These are phyloP conservation scores for Tanacetum coccineum DNA, from an alignment of 129 eudicot species.

Conservation along the genomic window DNA sequence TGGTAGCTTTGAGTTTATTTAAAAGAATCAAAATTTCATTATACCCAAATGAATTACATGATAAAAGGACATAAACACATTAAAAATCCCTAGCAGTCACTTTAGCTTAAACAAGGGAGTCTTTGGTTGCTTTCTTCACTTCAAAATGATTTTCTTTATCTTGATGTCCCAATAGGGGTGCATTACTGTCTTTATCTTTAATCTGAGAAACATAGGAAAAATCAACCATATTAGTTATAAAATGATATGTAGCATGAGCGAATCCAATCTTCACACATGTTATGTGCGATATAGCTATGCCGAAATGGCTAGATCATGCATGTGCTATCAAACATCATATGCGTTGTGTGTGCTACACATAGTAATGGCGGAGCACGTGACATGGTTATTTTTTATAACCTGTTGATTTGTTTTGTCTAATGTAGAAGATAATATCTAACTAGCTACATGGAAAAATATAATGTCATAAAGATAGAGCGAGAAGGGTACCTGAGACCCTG, in stretches of 20 bases:
- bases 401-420: too few relatives aligned
- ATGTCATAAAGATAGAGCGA: neutral
- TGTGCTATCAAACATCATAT: too few relatives aligned
- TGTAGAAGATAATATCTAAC: too few relatives aligned
- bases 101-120: slow-evolving; percentile 56
- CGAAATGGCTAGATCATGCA: neutral
- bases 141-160: slow-evolving; percentile 54
- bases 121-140: slow-evolving; percentile 44
- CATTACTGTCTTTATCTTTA: slow-evolving; percentile 56
- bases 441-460: too few relatives aligned
- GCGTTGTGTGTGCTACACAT: too few relatives aligned
- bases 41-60: slow-evolving; percentile 27
- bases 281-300: neutral
- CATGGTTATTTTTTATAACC: too few relatives aligned
- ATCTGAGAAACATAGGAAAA: slow-evolving; percentile 27
- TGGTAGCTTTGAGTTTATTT: slow-evolving; percentile 6
- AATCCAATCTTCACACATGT: neutral
- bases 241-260: neutral
- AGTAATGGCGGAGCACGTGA: too few relatives aligned
- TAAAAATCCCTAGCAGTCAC: slow-evolving; percentile 21
- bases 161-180: slow-evolving; percentile 53
- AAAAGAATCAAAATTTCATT: slow-evolving; percentile 35
- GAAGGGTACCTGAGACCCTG: slow-evolving; percentile 51
- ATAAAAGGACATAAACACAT: slow-evolving; percentile 19
- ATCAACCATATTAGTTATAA: neutral